These are phyloP conservation scores for Limnanthes douglasii DNA, from an alignment of 345 rosid species.

Conservation along the genomic window DNA sequence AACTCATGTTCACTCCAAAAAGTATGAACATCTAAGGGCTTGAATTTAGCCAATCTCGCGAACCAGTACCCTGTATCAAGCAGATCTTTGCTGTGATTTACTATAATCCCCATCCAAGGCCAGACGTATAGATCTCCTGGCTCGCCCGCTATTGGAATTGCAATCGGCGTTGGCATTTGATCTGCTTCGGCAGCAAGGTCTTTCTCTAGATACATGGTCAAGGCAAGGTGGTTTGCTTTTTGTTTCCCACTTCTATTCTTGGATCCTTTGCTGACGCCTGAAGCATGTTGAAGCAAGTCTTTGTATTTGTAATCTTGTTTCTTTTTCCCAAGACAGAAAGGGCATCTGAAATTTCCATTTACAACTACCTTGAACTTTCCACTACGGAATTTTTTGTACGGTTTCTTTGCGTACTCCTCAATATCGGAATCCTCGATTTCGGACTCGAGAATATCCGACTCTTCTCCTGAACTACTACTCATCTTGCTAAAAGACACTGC, in stretches of 20 bases:
- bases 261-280: constrained; percentile 78
- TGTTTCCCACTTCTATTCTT: constrained; percentile 53
- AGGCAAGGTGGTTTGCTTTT: constrained; percentile 67
- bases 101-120: constrained; percentile 55
- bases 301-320: constrained; percentile 68
- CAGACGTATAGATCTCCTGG: constrained; percentile 28
- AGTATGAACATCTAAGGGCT: constrained; percentile 32
- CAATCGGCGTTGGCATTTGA: constrained; percentile 9
- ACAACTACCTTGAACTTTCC: constrained; percentile 47
- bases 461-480: constrained; percentile 51
- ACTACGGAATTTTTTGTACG: constrained; percentile 29
- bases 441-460: too few species aligned
- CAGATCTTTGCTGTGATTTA: too few species aligned
- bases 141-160: constrained; percentile 14
- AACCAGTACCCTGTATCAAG: constrained; percentile 40
- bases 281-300: constrained; percentile 73
- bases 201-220: constrained; percentile 43
- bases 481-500: too few species aligned
- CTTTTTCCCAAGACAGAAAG: constrained; percentile 83
- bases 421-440: constrained; percentile 83
- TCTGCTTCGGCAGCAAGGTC: constrained; percentile 46
- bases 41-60: constrained; percentile 35
- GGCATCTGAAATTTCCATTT: constrained; percentile 54
- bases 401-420: constrained; percentile 31
- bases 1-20: constrained; percentile 29